Base-by-base conservation (phyloP, 495 filamentous ascomycete genomes). In the Aspergillus olivimuriae region DNA sequence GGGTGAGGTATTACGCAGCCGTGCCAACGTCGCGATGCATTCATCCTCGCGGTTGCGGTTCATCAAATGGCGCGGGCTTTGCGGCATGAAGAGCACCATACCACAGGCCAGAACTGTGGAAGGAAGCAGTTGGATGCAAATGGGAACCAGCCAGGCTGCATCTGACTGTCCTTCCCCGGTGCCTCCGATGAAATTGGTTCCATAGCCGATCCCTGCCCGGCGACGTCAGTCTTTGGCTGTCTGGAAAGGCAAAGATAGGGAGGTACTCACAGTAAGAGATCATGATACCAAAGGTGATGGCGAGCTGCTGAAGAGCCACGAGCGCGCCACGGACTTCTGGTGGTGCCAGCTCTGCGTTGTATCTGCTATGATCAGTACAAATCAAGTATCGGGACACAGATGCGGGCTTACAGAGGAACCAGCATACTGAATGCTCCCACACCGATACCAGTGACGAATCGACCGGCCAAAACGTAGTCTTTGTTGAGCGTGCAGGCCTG, bases 41-140 rank as follows among this genome's bases (percentile, higher is more conserved):
- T 92, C 84, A 19, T 89, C 84, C 73, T 86, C 86, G n/a, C 82
- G 74, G 31, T 69, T 63, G 48, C 81, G 81, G 48, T 86, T 78
- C 39, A 86, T 70, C 2, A 91, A 68, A 75, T 85, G 86, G 55
- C 87, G 78, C 0, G 87, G 87, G 1, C 83, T 87, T 64, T 86
- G 87, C 3, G 86, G 87, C 84, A 92, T 77, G 60, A 87, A 87
- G 35, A 86, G 53, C 39, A 65, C 51, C 6, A 5, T 11, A 4
- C 71, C 71, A 17, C 51, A 39, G 3, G 54, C 60, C 11, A 76
- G 62, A 17, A 67, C 34, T 4, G 67, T 18, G 4, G 70, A 65
- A 0, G 70, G 70, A 1, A 71, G 47, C 10, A 69, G 51, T 37
- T 75, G 73, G 17, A 76, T 58, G 5, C 61, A 62, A 34, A 73